Base-by-base conservation (phyloP, 371 early-diverging fungal genomes). In the Mucor sp. region DNA sequence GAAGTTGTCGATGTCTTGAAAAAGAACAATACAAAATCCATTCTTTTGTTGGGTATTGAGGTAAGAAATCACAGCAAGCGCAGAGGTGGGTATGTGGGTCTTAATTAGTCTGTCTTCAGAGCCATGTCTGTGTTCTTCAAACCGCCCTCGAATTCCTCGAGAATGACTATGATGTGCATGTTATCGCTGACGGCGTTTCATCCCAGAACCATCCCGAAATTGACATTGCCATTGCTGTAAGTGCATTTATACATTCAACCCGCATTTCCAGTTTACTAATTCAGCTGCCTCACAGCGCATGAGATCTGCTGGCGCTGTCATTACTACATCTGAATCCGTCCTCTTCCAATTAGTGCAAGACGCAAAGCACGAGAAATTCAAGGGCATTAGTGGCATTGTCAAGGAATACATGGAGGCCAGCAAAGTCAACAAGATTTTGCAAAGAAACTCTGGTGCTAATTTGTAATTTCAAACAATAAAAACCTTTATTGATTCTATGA, bases 81-180 rank as follows among this genome's bases (percentile, higher is more conserved):
- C 21, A 25, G 35, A 23, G 25, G 4, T 19, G 14, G 1, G 28
- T 21, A 21, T 12, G 47, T 23, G 17, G 39, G 17, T 25, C 47
- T 15, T 14, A 53, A 4, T 25, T 14, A 53, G 23, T 37, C 23
- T 58, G 14, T 15, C 12, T 47, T 12, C 71, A 93, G 91, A 85
- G 95, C 33, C 98, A 98, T 69, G 96, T 97, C 2, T 98, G 98
- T 77, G 93, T 98, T 5, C 75, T 93, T 59, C 97, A 98, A 80
- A 66, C 97, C 2, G 92, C 94, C 15, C 81, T 98, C 67, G 98
- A 97, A 48, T 76, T 98, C 11, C 73, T 94, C 41, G 91, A 91
- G 39, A 76, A 86, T 39, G 81, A 90, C 64, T 85, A 85, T 66
- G 88, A 93, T 70, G 97, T 96, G 56, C 89, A 92, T 73, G 91